These are phyloP conservation scores for Macadamia tetraphylla DNA, from an alignment of 164 flowering plant genomes.

Conservation along the genomic window DNA sequence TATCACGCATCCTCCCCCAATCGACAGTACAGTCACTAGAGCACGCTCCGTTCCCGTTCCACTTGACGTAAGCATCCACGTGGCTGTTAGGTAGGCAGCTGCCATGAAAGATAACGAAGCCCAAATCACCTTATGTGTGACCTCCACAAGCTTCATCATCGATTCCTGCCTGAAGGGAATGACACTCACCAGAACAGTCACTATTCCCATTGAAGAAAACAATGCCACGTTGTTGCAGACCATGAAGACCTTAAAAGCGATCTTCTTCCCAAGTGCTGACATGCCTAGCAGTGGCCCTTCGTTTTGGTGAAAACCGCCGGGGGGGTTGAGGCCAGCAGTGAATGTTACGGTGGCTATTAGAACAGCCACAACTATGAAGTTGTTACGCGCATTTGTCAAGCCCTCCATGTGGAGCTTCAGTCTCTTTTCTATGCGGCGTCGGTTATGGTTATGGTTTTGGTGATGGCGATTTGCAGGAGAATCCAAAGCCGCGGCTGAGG, in stretches of 20 bases:
- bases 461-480: too few species aligned
- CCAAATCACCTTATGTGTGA: constrained; percentile 53
- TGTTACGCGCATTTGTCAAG: constrained; percentile 45
- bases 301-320: constrained; percentile 45
- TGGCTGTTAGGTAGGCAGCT: constrained; percentile 41
- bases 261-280: constrained; percentile 27
- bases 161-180: constrained; percentile 42
- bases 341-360: constrained; percentile 56
- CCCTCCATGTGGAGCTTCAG: constrained; percentile 38
- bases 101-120: constrained; percentile 46
- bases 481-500: too few species aligned
- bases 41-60: constrained; percentile 29
- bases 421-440: constrained; percentile 16
- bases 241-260: constrained; percentile 44
- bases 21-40: constrained; percentile 16
- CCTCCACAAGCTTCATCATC: constrained; percentile 31
- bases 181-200: constrained; percentile 45
- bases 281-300: constrained; percentile 21
- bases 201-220: constrained; percentile 51
- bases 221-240: constrained; percentile 46
- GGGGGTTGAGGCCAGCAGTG: constrained; percentile 55
- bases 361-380: constrained; percentile 44
- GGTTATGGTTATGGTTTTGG: neutral
- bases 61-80: constrained; percentile 36
- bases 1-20: constrained; percentile 39